These are phyloP conservation scores for Fusarium denticulatum DNA, from an alignment of 2,329 filamentous ascomycete genomes.

Conservation along the genomic window DNA sequence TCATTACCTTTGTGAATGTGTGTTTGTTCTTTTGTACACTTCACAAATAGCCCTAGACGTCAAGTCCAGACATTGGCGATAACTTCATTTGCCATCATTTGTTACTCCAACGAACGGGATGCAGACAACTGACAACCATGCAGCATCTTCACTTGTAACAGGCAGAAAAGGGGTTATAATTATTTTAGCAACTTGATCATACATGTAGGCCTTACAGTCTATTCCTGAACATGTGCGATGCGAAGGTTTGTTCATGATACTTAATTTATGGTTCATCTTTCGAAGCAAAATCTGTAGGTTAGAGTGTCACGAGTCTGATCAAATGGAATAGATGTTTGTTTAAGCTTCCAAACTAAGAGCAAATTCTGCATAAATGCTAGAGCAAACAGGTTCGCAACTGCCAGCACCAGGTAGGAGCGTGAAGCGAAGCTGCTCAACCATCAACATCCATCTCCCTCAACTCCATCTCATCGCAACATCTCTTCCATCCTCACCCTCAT, in stretches of 20 bases:
- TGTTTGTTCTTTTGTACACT: neutral
- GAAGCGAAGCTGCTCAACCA: neutral
- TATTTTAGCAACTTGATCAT: neutral
- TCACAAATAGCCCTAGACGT: neutral
- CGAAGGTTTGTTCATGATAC: neutral
- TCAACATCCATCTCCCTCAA: neutral
- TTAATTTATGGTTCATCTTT: neutral
- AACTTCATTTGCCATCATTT: neutral
- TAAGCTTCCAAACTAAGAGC: too few species aligned
- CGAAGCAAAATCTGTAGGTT: neutral
- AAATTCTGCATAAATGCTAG: neutral
- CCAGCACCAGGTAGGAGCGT: neutral
- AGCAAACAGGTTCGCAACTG: neutral
- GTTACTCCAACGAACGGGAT: neutral
- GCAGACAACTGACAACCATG: neutral
- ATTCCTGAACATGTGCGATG: rapidly evolving
- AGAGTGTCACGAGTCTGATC: neutral
- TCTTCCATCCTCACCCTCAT: too few species aligned
- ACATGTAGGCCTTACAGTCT: rapidly evolving
- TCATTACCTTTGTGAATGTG: rapidly evolving
- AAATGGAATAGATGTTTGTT: neutral
- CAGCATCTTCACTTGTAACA: rapidly evolving
- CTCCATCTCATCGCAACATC: neutral
- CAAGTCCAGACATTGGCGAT: neutral
- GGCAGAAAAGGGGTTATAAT: too few species aligned